Percentiles rank a stretch among this genome's conserved stretches.
Evolutionary conservation across 371 early-diverging fungal genomes (phyloP).

Genomic region (Capillidium rhysosporum): DNA sequence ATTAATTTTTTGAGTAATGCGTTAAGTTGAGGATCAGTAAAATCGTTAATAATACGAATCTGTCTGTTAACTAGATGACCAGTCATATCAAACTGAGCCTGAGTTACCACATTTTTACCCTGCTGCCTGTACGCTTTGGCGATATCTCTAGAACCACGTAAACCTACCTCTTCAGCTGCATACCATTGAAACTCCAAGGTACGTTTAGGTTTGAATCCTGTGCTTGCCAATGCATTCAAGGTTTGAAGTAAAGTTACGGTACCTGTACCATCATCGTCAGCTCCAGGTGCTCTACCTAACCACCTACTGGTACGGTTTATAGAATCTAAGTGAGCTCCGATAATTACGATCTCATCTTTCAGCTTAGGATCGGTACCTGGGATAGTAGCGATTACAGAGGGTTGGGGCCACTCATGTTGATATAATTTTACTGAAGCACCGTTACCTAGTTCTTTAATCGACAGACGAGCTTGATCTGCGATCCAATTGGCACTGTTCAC

Average conservation of each 20-base stretch:
- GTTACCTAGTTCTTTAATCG: constrained; percentile 13
- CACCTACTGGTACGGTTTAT: constrained; percentile 61
- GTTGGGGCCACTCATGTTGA: constrained; percentile 41
- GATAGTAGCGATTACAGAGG: constrained; percentile 40
- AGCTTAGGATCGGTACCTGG: constrained; percentile 39
- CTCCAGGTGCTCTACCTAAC: constrained; percentile 59
- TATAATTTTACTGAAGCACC: constrained; percentile 37
- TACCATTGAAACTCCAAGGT: constrained; percentile 94
- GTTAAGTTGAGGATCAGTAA: constrained; percentile 43
- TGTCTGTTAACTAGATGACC: constrained; percentile 45
- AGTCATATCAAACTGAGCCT: constrained; percentile 60
- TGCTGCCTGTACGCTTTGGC: constrained; percentile 38
- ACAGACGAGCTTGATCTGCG: constrained; percentile 24
- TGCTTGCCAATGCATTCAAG: constrained; percentile 43
- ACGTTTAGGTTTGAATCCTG: constrained; percentile 49
- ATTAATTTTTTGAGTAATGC: constrained; percentile 30
- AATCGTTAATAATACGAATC: constrained; percentile 62
- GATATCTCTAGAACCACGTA: constrained; percentile 73
- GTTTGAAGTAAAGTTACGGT: constrained; percentile 71
- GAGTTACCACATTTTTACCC: constrained; percentile 36
- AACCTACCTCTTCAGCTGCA: constrained; percentile 69
- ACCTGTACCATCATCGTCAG: constrained; percentile 80
- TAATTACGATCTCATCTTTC: constrained; percentile 44
- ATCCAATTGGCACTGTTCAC: constrained; percentile 60
- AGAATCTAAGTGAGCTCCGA: constrained; percentile 83